Conservation (phyloP, 1,139 yeast species). For the Suhomyces bolitotheri region DNA sequence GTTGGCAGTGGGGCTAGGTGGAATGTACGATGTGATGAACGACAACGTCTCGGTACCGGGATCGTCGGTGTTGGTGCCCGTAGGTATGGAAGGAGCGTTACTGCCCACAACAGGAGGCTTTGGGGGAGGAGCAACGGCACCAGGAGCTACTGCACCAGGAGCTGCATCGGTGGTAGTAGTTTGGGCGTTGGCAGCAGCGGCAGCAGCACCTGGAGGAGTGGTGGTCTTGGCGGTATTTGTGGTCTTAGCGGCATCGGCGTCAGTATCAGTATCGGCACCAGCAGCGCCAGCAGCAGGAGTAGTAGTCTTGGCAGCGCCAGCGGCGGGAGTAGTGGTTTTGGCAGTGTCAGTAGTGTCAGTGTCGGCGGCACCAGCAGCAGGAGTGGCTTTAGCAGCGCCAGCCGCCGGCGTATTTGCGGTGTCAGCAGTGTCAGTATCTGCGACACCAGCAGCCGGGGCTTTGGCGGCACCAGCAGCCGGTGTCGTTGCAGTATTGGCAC, state of each 20-base stretch:
- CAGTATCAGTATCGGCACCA: slow-evolving; percentile 10
- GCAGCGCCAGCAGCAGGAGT: slow-evolving; percentile 10
- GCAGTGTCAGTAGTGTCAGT: slow-evolving; percentile 29
- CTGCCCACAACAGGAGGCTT: slow-evolving; percentile 10
- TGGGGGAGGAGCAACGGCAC: slow-evolving; percentile 19
- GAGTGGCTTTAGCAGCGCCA: slow-evolving; percentile 10
- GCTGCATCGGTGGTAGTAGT: slow-evolving; percentile 16
- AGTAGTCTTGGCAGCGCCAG: slow-evolving; percentile 20
- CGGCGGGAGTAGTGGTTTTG: slow-evolving; percentile 28
- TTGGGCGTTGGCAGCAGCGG: slow-evolving; percentile 17
- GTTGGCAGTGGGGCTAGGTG: slow-evolving; percentile 2
- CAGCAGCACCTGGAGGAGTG: slow-evolving; percentile 11
- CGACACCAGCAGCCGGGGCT: slow-evolving; percentile 1
- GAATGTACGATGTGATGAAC: slow-evolving; percentile 16
- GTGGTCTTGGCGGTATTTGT: slow-evolving; percentile 16
- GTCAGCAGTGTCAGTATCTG: slow-evolving; percentile 1
- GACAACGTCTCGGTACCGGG: slow-evolving; percentile 19
- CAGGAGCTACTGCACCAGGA: slow-evolving; percentile 16
- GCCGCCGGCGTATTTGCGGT: slow-evolving; percentile 12
- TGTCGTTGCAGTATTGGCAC: slow-evolving; percentile 11
- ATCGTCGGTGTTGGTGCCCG: slow-evolving; percentile 15
- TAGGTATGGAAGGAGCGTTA: slow-evolving; percentile 14
- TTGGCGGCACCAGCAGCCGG: slow-evolving; percentile 9
- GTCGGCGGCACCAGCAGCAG: slow-evolving; percentile 14
- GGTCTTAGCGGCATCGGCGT: slow-evolving; percentile 14